These are phyloP conservation scores for Madurella fahalii DNA, from an alignment of 2,329 filamentous ascomycete genomes.

Conservation along the genomic window DNA sequence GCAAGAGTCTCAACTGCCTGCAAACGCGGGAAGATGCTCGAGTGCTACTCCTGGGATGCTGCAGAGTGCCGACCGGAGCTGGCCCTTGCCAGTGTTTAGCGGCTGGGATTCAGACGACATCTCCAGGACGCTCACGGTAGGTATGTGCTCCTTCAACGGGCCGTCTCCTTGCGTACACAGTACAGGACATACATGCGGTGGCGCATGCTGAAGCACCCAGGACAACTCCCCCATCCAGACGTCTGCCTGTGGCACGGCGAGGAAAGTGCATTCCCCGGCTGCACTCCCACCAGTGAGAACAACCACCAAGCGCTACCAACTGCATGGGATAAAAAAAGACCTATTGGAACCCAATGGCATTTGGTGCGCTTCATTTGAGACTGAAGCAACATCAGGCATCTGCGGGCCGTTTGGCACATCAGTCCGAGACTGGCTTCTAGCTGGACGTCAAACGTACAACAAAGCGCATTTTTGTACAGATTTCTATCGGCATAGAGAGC, in stretches of 20 bases:
- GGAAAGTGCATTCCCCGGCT: constrained; percentile 9
- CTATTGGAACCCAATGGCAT: not conserved
- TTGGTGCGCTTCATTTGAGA: not conserved
- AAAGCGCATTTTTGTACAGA: no score
- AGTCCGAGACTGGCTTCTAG: not conserved
- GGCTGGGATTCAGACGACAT: not conserved
- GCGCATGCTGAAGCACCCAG: constrained; percentile 4
- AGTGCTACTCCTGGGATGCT: not conserved
- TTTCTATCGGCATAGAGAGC: no score
- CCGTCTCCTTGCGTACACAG: not conserved
- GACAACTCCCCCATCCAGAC: not conserved
- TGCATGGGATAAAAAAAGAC: constrained; percentile 3
- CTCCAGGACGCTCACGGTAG: not conserved
- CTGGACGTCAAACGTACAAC: not conserved
- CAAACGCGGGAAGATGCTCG: not conserved
- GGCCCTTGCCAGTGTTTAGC: not conserved
- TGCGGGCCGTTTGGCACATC: not conserved
- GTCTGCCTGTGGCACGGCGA: constrained; percentile 16
- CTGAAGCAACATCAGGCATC: not conserved
- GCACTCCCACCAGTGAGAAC: constrained; percentile 1
- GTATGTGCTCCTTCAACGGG: not conserved
- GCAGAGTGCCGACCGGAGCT: not conserved
- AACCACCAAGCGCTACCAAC: constrained; percentile 1
- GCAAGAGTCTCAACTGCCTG: constrained; percentile 1
- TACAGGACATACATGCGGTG: not conserved